Percentiles rank a stretch among this genome's conserved stretches.
These are phyloP conservation scores for Trametes maxima DNA, from an alignment of 768 basidiomycete species.

Conservation along the genomic window DNA sequence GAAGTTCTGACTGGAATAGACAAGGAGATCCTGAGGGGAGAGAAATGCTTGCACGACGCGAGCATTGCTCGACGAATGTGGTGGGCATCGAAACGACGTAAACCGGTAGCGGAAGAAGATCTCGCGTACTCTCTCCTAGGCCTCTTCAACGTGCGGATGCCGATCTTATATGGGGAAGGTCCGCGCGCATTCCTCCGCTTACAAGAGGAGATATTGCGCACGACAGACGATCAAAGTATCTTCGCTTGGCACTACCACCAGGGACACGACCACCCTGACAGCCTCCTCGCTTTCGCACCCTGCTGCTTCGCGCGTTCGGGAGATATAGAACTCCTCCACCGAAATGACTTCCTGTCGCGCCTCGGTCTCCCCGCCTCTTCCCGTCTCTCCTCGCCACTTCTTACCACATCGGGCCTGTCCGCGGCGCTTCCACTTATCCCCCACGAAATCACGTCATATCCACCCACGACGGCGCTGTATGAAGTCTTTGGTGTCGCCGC, in stretches of 20 bases:
- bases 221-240: not conserved
- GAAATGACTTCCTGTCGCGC: not conserved
- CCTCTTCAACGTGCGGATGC: constrained; percentile 5
- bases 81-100: constrained; percentile 7
- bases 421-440: not conserved
- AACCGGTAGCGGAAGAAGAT: not conserved
- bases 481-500: constrained; percentile 7
- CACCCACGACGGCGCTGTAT: constrained; percentile 1
- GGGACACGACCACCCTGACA: not conserved
- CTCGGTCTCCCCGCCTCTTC: not conserved
- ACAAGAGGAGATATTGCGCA: constrained; percentile 7
- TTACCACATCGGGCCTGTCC: not conserved
- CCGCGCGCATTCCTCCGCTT: not conserved
- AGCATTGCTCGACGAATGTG: constrained; percentile 10
- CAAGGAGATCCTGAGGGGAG: not conserved
- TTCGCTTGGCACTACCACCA: constrained; percentile 5
- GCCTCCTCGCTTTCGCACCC: not conserved
- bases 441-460: not conserved
- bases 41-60: not conserved
- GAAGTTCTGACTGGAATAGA: not conserved
- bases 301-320: constrained; percentile 3
- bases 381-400: not conserved
- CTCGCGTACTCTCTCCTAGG: constrained; percentile 9
- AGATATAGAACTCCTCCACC: not conserved
- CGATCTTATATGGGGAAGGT: not conserved